Base-by-base conservation (phyloP, 441 rosid genomes). In the Gossypium lobatum region DNA sequence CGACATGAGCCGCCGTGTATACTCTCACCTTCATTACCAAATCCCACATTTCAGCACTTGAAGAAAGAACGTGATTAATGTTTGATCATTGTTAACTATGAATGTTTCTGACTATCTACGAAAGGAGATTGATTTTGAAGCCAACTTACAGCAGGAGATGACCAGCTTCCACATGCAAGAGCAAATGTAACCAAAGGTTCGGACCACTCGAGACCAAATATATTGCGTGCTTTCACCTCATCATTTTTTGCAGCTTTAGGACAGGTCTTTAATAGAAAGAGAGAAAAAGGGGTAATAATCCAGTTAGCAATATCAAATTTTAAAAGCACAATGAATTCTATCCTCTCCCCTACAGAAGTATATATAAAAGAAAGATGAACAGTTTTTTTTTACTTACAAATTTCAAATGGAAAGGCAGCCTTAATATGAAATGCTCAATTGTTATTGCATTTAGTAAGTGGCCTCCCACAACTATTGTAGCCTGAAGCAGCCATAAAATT, bases 91-190 rank as follows among this genome's bases (percentile, higher is more conserved):
- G 1, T 10, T 10, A 37, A 7, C 7, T 10, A 10, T 37, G 42
- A 10, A 10, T 10, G 7, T 10, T 37, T 37, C 42, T 37, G 10
- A 10, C 7, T 10, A 37, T 37, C 7, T 37, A 10, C 10, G 7
- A 37, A 63, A 39, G 23, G n/a, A 34, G 13, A 13, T 2, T 64
- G 52, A 65, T 21, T 10, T 10, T 9, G 25, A 55, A 70, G 62
- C 3, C 13, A 82, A 85, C 98, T 80, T 89, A 89, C 94, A 46
- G 88, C 87, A 63, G 97, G 98, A 18, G 97, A 93, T 39, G 98
- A 87, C 95, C 91, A 87, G 81, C 98, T 93, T 73, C 98, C 97
- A 21, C 94, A 90, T 46, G 94, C 81, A 53, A 91, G 93, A 4
- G 96, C 89, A 60, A 89, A 93, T 17, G 93, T 90, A 42, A 91